phyloP scores from a whole-genome alignment of 2,329 filamentous ascomycete species.

The Botrytis sinoallii region DNA sequence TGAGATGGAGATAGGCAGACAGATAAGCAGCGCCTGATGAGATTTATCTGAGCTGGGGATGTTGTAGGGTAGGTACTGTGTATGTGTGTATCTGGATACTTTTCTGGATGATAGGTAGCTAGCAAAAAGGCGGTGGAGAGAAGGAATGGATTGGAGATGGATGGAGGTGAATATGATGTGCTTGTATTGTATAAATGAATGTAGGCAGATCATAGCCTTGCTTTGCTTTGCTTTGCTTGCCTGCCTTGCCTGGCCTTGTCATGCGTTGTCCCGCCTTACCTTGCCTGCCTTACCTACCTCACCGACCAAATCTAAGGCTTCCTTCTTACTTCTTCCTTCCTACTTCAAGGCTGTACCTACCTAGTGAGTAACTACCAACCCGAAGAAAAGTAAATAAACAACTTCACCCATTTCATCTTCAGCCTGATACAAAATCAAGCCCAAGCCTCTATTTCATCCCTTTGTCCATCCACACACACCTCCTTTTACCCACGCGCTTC shows the following conservation, averaged over 20 bases:
- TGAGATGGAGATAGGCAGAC: background rate
- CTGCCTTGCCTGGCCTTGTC: background rate
- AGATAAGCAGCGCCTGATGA: background rate
- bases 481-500: background rate
- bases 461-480: background rate
- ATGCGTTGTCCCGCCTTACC: background rate
- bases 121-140: background rate
- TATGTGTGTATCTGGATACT: background rate
- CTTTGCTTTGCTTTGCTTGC: background rate
- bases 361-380: background rate
- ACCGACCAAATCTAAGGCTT: background rate
- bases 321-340: too few species aligned
- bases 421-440: background rate
- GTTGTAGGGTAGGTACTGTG: background rate
- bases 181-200: background rate
- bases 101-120: background rate
- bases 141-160: background rate
- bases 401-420: background rate
- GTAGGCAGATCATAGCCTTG: constrained; percentile 1
- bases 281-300: background rate
- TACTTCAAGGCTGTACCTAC: background rate
- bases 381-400: background rate
- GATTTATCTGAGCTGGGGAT: background rate
- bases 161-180: background rate
- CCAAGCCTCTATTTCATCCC: background rate